These are phyloP conservation scores for Trametes hirsuta DNA, from an alignment of 1,284 basidiomycete genomes.

Conservation along the genomic window DNA sequence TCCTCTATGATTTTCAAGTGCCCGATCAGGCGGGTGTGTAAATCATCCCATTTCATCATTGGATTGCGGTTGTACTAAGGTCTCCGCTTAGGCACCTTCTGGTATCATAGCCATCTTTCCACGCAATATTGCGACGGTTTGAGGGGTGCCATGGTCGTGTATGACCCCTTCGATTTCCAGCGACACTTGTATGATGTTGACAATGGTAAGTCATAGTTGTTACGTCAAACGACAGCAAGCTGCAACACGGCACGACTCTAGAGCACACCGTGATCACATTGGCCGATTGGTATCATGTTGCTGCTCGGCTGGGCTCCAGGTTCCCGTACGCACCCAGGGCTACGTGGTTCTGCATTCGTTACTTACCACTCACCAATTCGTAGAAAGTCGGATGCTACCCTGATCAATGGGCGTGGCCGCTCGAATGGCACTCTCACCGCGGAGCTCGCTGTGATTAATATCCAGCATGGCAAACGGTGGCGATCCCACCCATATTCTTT, in stretches of 20 bases:
- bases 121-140: conserved; percentile 37
- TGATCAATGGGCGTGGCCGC: conserved; percentile 53
- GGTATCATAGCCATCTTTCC: conserved; percentile 30
- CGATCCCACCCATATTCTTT: background rate
- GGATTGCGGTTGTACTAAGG: conserved; percentile 12
- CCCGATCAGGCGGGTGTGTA: conserved; percentile 37
- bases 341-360: background rate
- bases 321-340: conserved; percentile 25
- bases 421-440: conserved; percentile 25
- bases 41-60: background rate
- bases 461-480: conserved; percentile 37
- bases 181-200: conserved; percentile 45
- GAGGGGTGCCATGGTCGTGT: conserved; percentile 40
- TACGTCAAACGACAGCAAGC: background rate
- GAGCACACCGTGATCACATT: conserved; percentile 32
- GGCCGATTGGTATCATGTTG: conserved; percentile 31
- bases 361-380: background rate
- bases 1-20: conserved; percentile 43
- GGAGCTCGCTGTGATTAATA: conserved; percentile 38
- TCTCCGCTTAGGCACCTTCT: conserved; percentile 22
- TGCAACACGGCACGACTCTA: background rate
- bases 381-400: conserved; percentile 34
- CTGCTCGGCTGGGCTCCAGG: conserved; percentile 22
- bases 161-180: conserved; percentile 46
- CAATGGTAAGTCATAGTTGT: conserved; percentile 32